phyloP scores from a whole-genome alignment of 2,329 filamentous ascomycete species.

The Aspergillus fructus region DNA sequence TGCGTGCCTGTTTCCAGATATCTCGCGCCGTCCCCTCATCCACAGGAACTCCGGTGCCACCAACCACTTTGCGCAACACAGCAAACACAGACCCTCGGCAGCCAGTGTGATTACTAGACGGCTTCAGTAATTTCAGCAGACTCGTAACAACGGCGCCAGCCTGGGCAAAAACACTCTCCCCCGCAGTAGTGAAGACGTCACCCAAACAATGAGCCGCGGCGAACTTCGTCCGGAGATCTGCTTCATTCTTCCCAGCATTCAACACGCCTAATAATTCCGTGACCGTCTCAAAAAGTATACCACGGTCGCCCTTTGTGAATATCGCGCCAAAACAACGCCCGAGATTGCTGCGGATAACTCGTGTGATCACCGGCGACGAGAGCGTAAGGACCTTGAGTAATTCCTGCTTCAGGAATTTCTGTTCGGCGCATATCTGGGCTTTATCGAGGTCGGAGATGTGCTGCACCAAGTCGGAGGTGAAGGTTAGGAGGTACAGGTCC shows the following conservation, averaged over 20 bases:
- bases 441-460: constrained; percentile 70
- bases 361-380: constrained; percentile 73
- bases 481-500: constrained; percentile 88
- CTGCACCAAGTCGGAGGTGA: constrained; percentile 76
- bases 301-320: constrained; percentile 81
- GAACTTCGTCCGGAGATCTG: constrained; percentile 77
- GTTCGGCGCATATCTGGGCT: constrained; percentile 82
- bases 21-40: constrained; percentile 86
- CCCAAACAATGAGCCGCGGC: constrained; percentile 84
- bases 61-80: constrained; percentile 71
- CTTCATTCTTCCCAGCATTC: constrained; percentile 72
- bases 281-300: constrained; percentile 89
- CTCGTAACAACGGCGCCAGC: constrained; percentile 72
- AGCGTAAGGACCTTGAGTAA: constrained; percentile 90
- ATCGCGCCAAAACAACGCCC: constrained; percentile 81
- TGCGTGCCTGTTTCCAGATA: constrained; percentile 88
- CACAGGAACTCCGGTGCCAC: constrained; percentile 71
- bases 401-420: constrained; percentile 90
- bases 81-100: constrained; percentile 75
- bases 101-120: constrained; percentile 75
- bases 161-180: constrained; percentile 85
- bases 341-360: constrained; percentile 86
- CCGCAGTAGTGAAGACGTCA: constrained; percentile 85
- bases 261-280: constrained; percentile 79
- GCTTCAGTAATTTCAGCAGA: constrained; percentile 76